Evolutionary conservation across 2,329 filamentous ascomycete genomes (phyloP).

Genomic region (Monilinia fructigena): DNA sequence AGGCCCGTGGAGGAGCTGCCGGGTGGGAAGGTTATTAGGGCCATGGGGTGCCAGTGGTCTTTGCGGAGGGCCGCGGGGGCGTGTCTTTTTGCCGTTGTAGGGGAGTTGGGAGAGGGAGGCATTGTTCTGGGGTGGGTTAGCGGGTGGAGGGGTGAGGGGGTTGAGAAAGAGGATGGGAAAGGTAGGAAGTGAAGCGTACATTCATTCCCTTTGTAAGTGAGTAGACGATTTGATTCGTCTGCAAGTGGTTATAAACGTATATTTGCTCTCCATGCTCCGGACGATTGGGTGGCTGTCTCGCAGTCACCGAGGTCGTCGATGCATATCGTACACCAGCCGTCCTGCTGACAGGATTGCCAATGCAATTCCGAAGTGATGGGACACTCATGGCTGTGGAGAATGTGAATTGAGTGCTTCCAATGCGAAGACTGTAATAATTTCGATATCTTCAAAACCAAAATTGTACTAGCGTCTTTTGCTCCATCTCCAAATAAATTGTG

Average conservation of each 20-base stretch:
- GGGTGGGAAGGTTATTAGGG: slow-evolving; percentile 56
- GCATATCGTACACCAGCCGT: slow-evolving; percentile 24
- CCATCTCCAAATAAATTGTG: neutral
- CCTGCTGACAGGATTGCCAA: slow-evolving; percentile 8
- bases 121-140: slow-evolving; percentile 41
- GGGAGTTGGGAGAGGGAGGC: slow-evolving; percentile 57
- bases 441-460: slow-evolving; percentile 24
- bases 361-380: slow-evolving; percentile 23
- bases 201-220: slow-evolving; percentile 42
- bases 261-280: slow-evolving; percentile 41
- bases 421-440: slow-evolving; percentile 12
- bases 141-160: neutral
- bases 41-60: slow-evolving; percentile 65
- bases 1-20: slow-evolving; percentile 55
- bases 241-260: slow-evolving; percentile 43
- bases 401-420: slow-evolving; percentile 7
- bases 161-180: neutral
- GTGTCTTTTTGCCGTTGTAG: slow-evolving; percentile 67
- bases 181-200: slow-evolving; percentile 30
- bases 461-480: slow-evolving; percentile 20
- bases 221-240: slow-evolving; percentile 45
- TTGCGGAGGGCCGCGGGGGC: slow-evolving; percentile 62
- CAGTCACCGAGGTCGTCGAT: slow-evolving; percentile 23
- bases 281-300: slow-evolving; percentile 16
- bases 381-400: slow-evolving; percentile 29